phyloP scores from a whole-genome alignment of 1,284 basidiomycete species.

The Apiotrichum montevideense region DNA sequence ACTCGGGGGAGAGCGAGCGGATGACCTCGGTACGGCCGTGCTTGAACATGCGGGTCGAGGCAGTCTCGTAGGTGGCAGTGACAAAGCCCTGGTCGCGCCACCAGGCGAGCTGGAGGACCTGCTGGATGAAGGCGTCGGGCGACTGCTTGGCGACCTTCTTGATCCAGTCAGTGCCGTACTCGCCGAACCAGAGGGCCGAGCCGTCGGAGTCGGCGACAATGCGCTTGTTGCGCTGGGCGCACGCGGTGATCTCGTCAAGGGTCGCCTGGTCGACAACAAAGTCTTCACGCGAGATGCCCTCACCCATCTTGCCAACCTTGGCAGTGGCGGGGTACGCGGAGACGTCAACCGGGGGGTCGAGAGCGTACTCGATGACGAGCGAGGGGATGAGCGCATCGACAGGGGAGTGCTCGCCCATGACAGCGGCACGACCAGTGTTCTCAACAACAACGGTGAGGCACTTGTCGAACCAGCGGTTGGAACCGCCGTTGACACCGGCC shows the following conservation, averaged over 20 bases:
- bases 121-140: conserved; percentile 87
- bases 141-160: conserved; percentile 70
- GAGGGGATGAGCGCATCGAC: conserved; percentile 88
- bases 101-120: conserved; percentile 90
- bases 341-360: conserved; percentile 59
- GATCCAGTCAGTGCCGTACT: conserved; percentile 88
- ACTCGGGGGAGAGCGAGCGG: conserved; percentile 69
- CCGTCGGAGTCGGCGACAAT: conserved; percentile 77
- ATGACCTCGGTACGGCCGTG: conserved; percentile 92
- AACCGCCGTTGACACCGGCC: conserved; percentile 59
- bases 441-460: conserved; percentile 76
- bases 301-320: conserved; percentile 4
- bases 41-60: conserved; percentile 81
- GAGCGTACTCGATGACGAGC: conserved; percentile 78
- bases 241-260: conserved; percentile 56
- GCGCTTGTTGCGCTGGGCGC: conserved; percentile 56
- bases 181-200: conserved; percentile 74
- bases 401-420: conserved; percentile 87
- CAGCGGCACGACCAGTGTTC: conserved; percentile 75
- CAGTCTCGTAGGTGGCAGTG: conserved; percentile 92
- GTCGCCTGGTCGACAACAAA: conserved; percentile 68
- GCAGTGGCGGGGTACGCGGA: conserved; percentile 40
- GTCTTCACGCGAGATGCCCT: conserved; percentile 63
- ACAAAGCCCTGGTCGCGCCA: conserved; percentile 69
- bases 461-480: conserved; percentile 94